These are phyloP conservation scores for Starmerella stellata DNA, from an alignment of 805 yeast species.

Conservation along the genomic window DNA sequence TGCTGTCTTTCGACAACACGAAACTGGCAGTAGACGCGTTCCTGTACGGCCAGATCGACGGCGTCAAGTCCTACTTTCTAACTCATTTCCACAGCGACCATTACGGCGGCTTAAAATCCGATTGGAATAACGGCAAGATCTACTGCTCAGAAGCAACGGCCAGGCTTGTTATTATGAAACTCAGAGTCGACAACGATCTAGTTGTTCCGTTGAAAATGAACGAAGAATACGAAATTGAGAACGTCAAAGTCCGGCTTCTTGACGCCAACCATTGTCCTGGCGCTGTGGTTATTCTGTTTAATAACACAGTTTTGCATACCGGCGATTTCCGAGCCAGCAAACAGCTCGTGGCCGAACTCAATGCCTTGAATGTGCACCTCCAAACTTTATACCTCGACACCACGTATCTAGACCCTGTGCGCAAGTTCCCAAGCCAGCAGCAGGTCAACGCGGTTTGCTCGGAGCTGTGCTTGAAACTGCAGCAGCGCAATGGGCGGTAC, in stretches of 20 bases:
- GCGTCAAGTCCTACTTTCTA: constrained; percentile 20
- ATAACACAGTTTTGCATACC: constrained; percentile 46
- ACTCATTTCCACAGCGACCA: constrained; percentile 87
- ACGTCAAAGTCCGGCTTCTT: constrained; percentile 37
- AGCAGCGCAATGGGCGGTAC: constrained; percentile 19
- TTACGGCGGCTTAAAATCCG: constrained; percentile 65
- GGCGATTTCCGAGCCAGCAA: constrained; percentile 76
- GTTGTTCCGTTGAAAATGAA: constrained; percentile 30
- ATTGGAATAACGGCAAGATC: constrained; percentile 57
- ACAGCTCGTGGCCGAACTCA: constrained; percentile 26
- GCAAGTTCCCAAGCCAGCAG: constrained; percentile 63
- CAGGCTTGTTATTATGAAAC: constrained; percentile 34
- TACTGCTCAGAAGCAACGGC: constrained; percentile 60
- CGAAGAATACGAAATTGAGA: constrained; percentile 24
- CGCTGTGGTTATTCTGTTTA: constrained; percentile 62
- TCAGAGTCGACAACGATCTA: constrained; percentile 33
- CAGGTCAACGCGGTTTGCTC: constrained; percentile 46
- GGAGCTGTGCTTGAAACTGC: constrained; percentile 30
- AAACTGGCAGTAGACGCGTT: constrained; percentile 26
- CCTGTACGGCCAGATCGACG: constrained; percentile 22
- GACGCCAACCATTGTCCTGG: constrained; percentile 98
- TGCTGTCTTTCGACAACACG: constrained; percentile 17
- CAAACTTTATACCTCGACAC: constrained; percentile 62
- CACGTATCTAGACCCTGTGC: constrained; percentile 61
- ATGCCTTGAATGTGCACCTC: constrained; percentile 16